These are phyloP conservation scores for Lipomyces lipofer DNA, from an alignment of 805 yeast species.

Conservation along the genomic window DNA sequence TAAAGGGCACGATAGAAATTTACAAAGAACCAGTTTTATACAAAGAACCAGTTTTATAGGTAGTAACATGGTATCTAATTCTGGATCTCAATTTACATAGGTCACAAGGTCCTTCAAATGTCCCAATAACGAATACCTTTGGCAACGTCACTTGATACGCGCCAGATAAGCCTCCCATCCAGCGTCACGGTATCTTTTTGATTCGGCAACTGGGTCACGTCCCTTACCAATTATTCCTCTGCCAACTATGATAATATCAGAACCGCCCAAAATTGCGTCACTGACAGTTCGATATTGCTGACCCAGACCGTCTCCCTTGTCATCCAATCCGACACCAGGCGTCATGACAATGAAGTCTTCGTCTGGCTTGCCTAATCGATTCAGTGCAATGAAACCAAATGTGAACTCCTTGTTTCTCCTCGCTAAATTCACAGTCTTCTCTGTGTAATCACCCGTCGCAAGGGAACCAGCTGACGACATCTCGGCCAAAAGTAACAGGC, in stretches of 20 bases:
- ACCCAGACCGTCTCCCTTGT: slow-evolving; percentile 92
- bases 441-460: slow-evolving; percentile 89
- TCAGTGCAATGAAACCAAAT: slow-evolving; percentile 94
- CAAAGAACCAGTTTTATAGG: too few relatives aligned
- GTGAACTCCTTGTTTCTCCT: slow-evolving; percentile 84
- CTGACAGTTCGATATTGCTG: slow-evolving; percentile 94
- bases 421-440: slow-evolving; percentile 85
- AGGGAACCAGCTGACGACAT: slow-evolving; percentile 90
- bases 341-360: slow-evolving; percentile 97
- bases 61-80: too few relatives aligned
- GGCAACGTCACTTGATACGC: slow-evolving; percentile 33
- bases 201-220: slow-evolving; percentile 85
- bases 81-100: too few relatives aligned
- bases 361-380: slow-evolving; percentile 76
- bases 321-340: slow-evolving; percentile 98
- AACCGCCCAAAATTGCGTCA: slow-evolving; percentile 79
- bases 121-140: too few relatives aligned
- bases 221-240: slow-evolving; percentile 95
- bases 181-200: slow-evolving; percentile 83
- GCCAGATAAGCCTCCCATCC: slow-evolving; percentile 90
- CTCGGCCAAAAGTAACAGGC: slow-evolving; percentile 92
- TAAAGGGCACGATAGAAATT: neutral
- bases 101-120: too few relatives aligned
- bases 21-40: neutral
- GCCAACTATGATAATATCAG: slow-evolving; percentile 97